These are phyloP conservation scores for Chaetomium olivaceum DNA, from an alignment of 2,329 filamentous ascomycete genomes.

Conservation along the genomic window DNA sequence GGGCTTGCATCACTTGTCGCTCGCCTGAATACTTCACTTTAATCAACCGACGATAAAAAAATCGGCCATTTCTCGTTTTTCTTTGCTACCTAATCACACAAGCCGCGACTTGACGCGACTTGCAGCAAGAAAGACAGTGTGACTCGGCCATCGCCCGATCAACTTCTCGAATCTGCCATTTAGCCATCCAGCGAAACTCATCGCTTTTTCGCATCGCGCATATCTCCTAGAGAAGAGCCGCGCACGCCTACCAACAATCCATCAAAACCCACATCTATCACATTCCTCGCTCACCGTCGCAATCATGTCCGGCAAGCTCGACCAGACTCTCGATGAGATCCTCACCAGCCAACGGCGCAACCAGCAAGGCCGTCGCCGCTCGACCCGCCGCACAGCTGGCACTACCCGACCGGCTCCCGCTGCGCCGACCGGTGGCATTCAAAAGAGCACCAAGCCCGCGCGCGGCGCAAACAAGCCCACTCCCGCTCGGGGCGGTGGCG, in stretches of 20 bases:
- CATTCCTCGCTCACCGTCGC: slow-evolving; percentile 15
- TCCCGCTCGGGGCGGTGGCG: slow-evolving; percentile 63
- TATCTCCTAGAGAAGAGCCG: slow-evolving; percentile 2
- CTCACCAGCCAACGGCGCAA: slow-evolving; percentile 71
- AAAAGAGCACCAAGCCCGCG: slow-evolving; percentile 69
- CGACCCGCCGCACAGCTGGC: slow-evolving; percentile 52
- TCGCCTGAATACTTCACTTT: slow-evolving; percentile 28
- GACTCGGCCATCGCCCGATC: slow-evolving; percentile 13
- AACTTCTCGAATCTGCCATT: slow-evolving; percentile 20
- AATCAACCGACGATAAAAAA: neutral
- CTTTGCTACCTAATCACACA: slow-evolving; percentile 12
- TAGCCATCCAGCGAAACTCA: slow-evolving; percentile 16
- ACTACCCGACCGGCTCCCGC: slow-evolving; percentile 52
- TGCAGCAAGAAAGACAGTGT: slow-evolving; percentile 3
- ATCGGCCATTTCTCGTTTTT: neutral
- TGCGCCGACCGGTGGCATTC: slow-evolving; percentile 80
- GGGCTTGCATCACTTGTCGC: slow-evolving; percentile 40
- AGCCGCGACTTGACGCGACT: slow-evolving; percentile 28
- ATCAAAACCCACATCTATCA: neutral
- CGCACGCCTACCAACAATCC: slow-evolving; percentile 2
- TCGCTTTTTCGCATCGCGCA: slow-evolving; percentile 10
- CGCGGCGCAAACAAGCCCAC: slow-evolving; percentile 62
- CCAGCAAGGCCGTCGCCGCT: slow-evolving; percentile 53
- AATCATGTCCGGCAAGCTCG: slow-evolving; percentile 87
- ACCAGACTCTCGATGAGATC: slow-evolving; percentile 97